Conservation (phyloP, 768 basidiomycete genomes). For the Dictyophora rubrovolvata region DNA sequence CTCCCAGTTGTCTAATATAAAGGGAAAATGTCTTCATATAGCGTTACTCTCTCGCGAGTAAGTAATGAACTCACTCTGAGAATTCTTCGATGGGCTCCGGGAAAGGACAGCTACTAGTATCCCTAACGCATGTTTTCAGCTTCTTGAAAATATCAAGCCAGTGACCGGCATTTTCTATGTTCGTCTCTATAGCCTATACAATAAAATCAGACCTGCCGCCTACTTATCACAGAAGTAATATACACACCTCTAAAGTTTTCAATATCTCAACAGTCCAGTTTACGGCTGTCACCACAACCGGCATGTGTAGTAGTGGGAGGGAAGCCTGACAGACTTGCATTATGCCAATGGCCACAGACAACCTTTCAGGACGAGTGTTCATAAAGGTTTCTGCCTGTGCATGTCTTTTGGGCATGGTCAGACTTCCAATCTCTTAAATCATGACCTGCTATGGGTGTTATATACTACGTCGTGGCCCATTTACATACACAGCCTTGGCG, state of each 20-base stretch:
- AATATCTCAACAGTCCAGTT: neutral
- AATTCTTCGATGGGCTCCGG: too few relatives aligned
- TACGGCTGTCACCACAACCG: neutral
- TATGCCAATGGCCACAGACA: neutral
- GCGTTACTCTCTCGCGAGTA: too few relatives aligned
- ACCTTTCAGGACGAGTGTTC: neutral
- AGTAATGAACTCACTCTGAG: too few relatives aligned
- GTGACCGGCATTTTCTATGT: neutral
- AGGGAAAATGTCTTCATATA: too few relatives aligned
- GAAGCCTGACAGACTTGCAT: neutral
- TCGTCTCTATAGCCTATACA: neutral
- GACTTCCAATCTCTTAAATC: too few relatives aligned
- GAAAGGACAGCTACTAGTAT: too few relatives aligned
- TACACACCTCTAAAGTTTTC: neutral
- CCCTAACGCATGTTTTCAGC: too few relatives aligned
- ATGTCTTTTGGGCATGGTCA: neutral
- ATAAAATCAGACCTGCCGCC: neutral
- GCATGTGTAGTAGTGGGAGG: neutral
- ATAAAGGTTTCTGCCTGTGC: neutral
- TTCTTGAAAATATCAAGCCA: neutral
- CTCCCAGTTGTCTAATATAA: neutral
- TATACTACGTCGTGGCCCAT: too few relatives aligned
- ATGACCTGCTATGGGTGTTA: too few relatives aligned
- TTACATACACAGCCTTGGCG: too few relatives aligned
- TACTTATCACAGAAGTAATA: neutral